phyloP scores from a whole-genome alignment of 2,329 filamentous ascomycete species.

The Scedosporium dehoogii region DNA sequence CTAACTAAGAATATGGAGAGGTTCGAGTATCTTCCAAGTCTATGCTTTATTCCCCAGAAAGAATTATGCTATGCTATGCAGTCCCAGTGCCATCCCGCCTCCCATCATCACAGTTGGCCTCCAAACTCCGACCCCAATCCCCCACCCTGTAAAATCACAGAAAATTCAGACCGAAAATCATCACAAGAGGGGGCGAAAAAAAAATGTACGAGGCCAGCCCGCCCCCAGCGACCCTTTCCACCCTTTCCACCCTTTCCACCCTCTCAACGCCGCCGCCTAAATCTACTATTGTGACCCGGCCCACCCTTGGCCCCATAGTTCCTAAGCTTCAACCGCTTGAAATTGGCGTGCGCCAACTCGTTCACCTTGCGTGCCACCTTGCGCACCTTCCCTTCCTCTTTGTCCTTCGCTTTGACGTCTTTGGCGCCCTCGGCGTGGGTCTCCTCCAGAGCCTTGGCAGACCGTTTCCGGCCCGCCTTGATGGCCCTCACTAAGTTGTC shows the following conservation, averaged over 20 bases:
- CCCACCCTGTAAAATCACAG: not conserved
- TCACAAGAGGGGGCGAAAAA: not conserved
- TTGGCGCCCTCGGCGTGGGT: not conserved
- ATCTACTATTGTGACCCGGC: constrained; percentile 45
- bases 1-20: too few species aligned
- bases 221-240: not conserved
- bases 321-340: constrained; percentile 53
- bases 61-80: constrained; percentile 1
- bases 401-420: constrained; percentile 18
- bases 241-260: too few species aligned
- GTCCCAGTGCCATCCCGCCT: not conserved
- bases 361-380: constrained; percentile 51
- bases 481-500: constrained; percentile 13
- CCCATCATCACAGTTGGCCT: not conserved
- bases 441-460: constrained; percentile 5
- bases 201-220: not conserved
- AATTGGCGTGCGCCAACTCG: constrained; percentile 55
- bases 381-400: constrained; percentile 33
- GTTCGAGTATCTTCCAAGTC: not conserved
- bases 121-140: not conserved
- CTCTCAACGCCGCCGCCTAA: constrained; percentile 37
- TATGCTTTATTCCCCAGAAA: not conserved
- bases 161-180: not conserved
- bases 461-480: constrained; percentile 18
- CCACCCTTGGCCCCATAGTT: constrained; percentile 55